Evolutionary conservation across 306 rosid genomes (phyloP), one percentile per base, ranked within the genome.

Genomic region (Fragaria ananassa): DNA sequence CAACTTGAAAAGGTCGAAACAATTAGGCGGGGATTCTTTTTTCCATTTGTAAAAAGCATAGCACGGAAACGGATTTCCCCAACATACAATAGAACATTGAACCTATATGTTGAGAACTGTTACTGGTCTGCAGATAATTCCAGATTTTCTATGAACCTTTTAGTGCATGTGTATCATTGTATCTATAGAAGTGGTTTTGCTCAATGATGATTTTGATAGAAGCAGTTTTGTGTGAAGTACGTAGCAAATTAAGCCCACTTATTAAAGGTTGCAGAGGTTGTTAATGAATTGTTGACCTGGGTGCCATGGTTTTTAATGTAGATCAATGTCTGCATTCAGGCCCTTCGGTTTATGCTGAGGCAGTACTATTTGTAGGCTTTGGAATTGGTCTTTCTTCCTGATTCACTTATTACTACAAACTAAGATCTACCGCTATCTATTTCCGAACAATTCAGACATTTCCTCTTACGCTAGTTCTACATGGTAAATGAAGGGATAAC

Each of bases 1-100:
- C 35, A 76, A 76, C 50, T 60, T 68, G 62, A 79, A 44, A n/a
- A 5, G 61, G 65, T 29, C 19, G 9, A 4, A 25, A 31, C 41
- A 41, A 10, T 44, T 74, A 45, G 35, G 9, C 46, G 12, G 44
- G 29, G 78, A 12, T 27, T 42, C 56, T 2, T 25, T n/a, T 72
- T 47, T 46, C 39, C 70, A 15, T 31, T 44, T 61, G 46, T n/a
- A n/a, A 12, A 50, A 27, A 44, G 46, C 58, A 44, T 65, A 9
- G 27, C 27, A 35, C 8, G 42, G 68, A 13, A 62, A 31, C 21
- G 35, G 11, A 62, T 29, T 62, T 34, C 68, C 68, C 42, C 35
- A 14, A 31, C 27, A 65, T 41, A 65, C 46, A 65, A 19, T 64
- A 8, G 70, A 35, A 35, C 39, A 64, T 19, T 18, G 46, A 64